A percentile compares a stretch with the other conserved stretches of the same genome.
Evolutionary conservation across 495 filamentous ascomycete genomes (phyloP).

Genomic region (Tirmania nivea): DNA sequence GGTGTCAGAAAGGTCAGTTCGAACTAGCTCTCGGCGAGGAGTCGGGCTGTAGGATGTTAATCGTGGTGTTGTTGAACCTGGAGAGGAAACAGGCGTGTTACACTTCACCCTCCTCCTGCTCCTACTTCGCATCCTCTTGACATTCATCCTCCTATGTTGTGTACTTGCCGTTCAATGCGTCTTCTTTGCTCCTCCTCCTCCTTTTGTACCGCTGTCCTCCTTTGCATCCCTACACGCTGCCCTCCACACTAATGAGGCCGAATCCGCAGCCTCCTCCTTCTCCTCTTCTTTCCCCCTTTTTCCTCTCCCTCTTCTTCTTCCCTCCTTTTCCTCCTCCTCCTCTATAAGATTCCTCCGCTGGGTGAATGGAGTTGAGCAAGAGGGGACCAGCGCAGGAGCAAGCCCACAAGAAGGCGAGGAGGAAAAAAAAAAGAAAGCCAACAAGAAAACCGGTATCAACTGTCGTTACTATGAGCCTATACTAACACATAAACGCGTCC

Average conservation of each 20-base stretch:
- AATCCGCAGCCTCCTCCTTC: background rate
- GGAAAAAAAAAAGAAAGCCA: too few species aligned
- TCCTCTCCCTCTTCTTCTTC: slow-evolving; percentile 5
- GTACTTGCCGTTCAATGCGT: too few species aligned
- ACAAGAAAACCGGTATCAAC: background rate
- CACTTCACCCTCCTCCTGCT: slow-evolving; percentile 13
- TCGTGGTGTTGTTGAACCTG: background rate
- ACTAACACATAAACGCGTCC: too few species aligned
- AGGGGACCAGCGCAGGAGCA: too few species aligned
- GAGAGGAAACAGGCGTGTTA: slow-evolving; percentile 14
- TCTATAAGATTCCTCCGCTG: too few species aligned
- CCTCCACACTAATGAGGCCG: too few species aligned
- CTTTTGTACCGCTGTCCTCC: too few species aligned
- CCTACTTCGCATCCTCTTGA: slow-evolving; percentile 2
- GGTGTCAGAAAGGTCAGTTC: slow-evolving; percentile 18
- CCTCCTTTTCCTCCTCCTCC: background rate
- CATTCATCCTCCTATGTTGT: too few species aligned
- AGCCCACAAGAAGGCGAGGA: too few species aligned
- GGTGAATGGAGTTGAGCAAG: too few species aligned
- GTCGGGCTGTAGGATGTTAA: background rate
- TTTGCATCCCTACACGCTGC: too few species aligned
- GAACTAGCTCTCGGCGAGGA: background rate
- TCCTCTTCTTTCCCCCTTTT: background rate
- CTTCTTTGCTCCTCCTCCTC: too few species aligned
- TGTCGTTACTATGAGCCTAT: background rate